Base-by-base conservation (phyloP, 2,329 filamentous ascomycete genomes). In the Diaporthe longicolla region DNA sequence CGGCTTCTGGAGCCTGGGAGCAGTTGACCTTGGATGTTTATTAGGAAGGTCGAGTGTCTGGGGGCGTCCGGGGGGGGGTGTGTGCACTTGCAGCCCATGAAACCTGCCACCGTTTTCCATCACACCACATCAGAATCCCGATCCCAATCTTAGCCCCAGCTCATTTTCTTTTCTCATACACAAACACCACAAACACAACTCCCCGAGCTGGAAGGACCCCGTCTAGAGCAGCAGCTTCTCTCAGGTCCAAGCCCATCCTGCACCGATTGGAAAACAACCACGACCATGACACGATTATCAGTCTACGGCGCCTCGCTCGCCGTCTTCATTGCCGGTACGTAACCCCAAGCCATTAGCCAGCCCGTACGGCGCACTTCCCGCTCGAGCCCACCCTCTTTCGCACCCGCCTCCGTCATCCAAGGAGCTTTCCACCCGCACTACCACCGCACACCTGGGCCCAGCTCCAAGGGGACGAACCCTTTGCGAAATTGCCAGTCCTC, bases 241-340 rank as follows among this genome's bases (percentile, higher is more conserved):
- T n/a, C 68, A 66, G 69, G 69, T 45, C n/a, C 52, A 61, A 63
- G 29, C 48, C n/a, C 50, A 19, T 57, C 65, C 70, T 68, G 71
- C 61, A 66, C 66, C 66, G 52, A 61, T 48, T 52, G 65, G 45
- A 26, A 50, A 59, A 40, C 21, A 11, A 40, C 37, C 37, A 40
- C 37, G 37, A 75, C 26, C 59, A 76, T 76, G 75, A 76, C 75
- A 61, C 73, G 75, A 52, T 70, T 75, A 70, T 74, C 70, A 19
- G 75, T 76, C 59, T 76, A 76, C 61, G 73, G 75, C 66, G 58
- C 45, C 45, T 66, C 75, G 6, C 66, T 76, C 57, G 75, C 70
- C 24, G 66, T 72, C 43, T 75, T 76, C 59, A 75, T 75, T 72
- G 75, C 66, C 48, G 75, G 75, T 76, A 72, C 55, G 75, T 73